These are phyloP conservation scores for Paspalum vaginatum DNA, from an alignment of 176 grass and related monocot species.

Conservation along the genomic window DNA sequence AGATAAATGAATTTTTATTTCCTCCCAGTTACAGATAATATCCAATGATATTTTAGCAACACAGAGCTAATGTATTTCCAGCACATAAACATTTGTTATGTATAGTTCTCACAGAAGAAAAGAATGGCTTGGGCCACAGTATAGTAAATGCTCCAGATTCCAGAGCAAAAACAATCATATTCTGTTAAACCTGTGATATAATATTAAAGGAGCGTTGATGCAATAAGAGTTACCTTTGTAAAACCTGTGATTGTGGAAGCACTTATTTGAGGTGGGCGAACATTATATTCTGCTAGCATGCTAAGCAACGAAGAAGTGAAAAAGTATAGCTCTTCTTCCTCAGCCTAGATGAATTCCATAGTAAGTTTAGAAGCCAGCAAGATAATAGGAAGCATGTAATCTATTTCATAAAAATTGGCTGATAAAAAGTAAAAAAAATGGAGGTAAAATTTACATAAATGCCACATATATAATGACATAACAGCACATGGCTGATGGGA, in stretches of 20 bases:
- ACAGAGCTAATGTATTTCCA: background rate
- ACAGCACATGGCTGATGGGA: background rate
- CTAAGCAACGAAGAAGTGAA: slow-evolving; percentile 95
- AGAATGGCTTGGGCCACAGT: background rate
- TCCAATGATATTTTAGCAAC: background rate
- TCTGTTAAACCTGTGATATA: too few species aligned
- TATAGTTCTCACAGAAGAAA: background rate
- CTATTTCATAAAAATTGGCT: slow-evolving; percentile 8
- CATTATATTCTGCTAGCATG: slow-evolving; percentile 76
- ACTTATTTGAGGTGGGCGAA: slow-evolving; percentile 74
- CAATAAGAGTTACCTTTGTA: slow-evolving; percentile 65
- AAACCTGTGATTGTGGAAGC: slow-evolving; percentile 70
- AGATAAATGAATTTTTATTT: background rate
- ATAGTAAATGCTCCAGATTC: slow-evolving; percentile 22
- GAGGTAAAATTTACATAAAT: slow-evolving; percentile 8
- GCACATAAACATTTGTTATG: background rate
- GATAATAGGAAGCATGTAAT: slow-evolving; percentile 18
- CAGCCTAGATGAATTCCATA: slow-evolving; percentile 62
- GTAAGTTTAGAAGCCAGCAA: slow-evolving; percentile 18
- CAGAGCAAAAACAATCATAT: slow-evolving; percentile 12
- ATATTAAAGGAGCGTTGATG: background rate
- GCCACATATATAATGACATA: background rate
- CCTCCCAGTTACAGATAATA: background rate
- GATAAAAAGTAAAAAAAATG: background rate
- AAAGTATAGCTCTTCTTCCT: slow-evolving; percentile 84